Evolutionary conservation across 1,284 basidiomycete genomes (phyloP).

Genomic region (Apiotrichum sp.): DNA sequence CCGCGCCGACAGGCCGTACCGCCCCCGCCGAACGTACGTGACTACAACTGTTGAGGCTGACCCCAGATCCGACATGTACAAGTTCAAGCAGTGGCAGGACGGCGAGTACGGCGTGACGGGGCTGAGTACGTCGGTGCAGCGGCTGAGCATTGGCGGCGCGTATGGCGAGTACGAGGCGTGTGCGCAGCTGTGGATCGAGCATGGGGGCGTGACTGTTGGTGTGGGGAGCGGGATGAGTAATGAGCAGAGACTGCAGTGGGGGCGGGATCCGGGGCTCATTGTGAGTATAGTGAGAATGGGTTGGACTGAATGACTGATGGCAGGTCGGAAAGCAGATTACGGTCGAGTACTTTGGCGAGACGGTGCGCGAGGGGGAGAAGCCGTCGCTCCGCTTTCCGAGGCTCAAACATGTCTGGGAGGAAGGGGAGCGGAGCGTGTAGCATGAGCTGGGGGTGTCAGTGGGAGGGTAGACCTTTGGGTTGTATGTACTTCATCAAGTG

Average conservation of each 20-base stretch:
- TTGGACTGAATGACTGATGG: neutral
- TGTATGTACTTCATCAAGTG: too few relatives aligned
- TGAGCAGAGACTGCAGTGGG: constrained; percentile 37
- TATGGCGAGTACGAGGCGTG: constrained; percentile 34
- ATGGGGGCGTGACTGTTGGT: constrained; percentile 34
- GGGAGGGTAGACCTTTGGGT: too few relatives aligned
- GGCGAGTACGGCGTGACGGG: constrained; percentile 37
- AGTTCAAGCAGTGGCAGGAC: constrained; percentile 45
- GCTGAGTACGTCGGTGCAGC: constrained; percentile 27
- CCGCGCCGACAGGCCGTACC: constrained; percentile 36
- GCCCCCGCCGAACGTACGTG: constrained; percentile 36
- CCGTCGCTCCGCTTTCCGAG: constrained; percentile 40
- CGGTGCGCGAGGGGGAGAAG: constrained; percentile 18
- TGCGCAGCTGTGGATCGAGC: constrained; percentile 36
- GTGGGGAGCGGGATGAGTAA: constrained; percentile 42
- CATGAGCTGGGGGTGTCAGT: neutral
- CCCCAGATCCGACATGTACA: constrained; percentile 34
- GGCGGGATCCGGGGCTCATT: constrained; percentile 30
- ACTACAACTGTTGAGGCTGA: too few relatives aligned
- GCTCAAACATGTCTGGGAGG: constrained; percentile 40
- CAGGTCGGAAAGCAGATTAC: constrained; percentile 43
- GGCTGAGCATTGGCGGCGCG: constrained; percentile 32
- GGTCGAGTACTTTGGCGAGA: constrained; percentile 44
- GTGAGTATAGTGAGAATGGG: constrained; percentile 17
- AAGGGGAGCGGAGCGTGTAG: constrained; percentile 30